Evolutionary conservation across 768 basidiomycete species (phyloP), one percentile per base, ranked within the genome.

Genomic region (Lentinula lateritia): DNA sequence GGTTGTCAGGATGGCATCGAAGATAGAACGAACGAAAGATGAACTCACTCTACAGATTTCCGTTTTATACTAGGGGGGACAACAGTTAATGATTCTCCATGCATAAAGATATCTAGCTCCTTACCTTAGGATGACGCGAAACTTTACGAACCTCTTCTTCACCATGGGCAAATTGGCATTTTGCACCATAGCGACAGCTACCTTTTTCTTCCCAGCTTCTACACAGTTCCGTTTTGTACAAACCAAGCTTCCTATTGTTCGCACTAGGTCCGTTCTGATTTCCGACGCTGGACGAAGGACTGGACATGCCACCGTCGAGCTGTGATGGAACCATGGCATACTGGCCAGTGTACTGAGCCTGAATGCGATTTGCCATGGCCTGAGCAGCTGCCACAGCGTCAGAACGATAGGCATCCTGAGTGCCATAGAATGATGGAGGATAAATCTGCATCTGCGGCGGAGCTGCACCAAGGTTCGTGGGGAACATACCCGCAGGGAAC

Each of bases 191-290:
- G 38, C 93, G 82, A 71, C 92, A 94, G 15, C 84, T 74, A 2
- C 91, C 91, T 70, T 94, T 94, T 75, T 94, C 92, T 71, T 94
- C 92, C 92, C 93, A 94, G 71, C 93, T 95, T 64, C 90, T 79
- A 73, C 93, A 94, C 52, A 94, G 66, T 71, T 93, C 90, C 0
- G 93, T 95, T 79, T 95, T 95, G 79, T 95, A 95, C 52, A 95
- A 70, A 16, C 90, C 92, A 28, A 94, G 75, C 76, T 95, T 95
- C 67, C 93, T 83, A 70, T 95, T 95, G 75, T 95, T 95, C 9
- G 92, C 90, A 64, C 91, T 93, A 15, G 93, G 93, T 0, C 92
- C 92, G 52, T 76, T 79, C 50, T 80, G 80, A 34, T 79, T 76
- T 61, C 70, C 56, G 16, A 34, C 45, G 42, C 52, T 63, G 32